Base-by-base conservation (phyloP, 2,329 filamentous ascomycete genomes). In the Calonectria pseudoreteaudii region DNA sequence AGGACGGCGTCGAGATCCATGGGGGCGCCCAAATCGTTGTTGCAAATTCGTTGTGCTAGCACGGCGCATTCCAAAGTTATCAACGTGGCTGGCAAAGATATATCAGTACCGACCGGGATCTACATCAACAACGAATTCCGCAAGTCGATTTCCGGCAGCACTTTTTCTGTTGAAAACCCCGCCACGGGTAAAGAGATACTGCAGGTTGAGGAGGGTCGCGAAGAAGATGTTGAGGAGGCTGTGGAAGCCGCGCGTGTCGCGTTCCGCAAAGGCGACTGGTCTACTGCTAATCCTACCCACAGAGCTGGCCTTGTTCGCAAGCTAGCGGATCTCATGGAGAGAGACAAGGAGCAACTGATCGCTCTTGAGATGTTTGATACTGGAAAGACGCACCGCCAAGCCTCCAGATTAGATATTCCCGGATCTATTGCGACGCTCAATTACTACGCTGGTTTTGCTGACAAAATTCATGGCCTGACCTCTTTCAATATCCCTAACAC, bases 41-140 rank as follows among this genome's bases (percentile, higher is more conserved):
- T 13, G 47, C 47, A 50, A 28, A 14, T 65, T 28, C 60, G 60
- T 10, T 34, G 20, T 49, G 60, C 60, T 20, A 67, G 64, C 20
- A 67, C 64, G 5, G 64, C 49, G 6, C 9, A n/a, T 5, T 41
- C 64, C 20, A 50, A 67, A n/a, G 34, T 53, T 7, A 36, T 67
- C 30, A 53, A 28, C 28, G 50, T 67, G n/a, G 64, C 30, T 38
- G 64, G 64, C 5, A 30, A 31, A 14, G 34, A 67, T 5, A 47
- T 67, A 23, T 67, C 65, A 10, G 47, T 53, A 20, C 65, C 65
- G 4, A 67, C 65, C 8, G 66, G 66, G 4, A 56, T 68, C 50
- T 58, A 58, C 66, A 68, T 68, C 50, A 68, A 68, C 36, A 68
- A 68, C 36, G 66, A 68, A 28, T 68, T 68, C 23, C 13, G 49